A percentile compares a stretch with the other conserved stretches of the same genome.
Evolutionary conservation across 768 basidiomycete species (phyloP).

Genomic region (Kwoniella dendrophila): DNA sequence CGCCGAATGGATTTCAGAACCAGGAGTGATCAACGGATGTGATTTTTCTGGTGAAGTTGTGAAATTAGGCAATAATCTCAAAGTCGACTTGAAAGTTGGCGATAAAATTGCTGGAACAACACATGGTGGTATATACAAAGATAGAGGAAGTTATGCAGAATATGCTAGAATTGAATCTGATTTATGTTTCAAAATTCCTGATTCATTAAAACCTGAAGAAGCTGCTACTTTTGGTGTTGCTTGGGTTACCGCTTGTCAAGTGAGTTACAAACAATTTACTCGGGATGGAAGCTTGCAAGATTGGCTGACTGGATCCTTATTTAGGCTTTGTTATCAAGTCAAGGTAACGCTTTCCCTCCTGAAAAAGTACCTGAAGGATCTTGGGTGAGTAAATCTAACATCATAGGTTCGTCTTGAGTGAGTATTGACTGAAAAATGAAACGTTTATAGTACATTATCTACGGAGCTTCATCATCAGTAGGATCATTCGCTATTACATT

Average conservation of each 20-base stretch:
- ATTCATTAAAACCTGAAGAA: conserved; percentile 25
- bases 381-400: conserved; percentile 8
- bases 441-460: conserved; percentile 41
- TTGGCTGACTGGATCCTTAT: background rate
- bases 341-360: conserved; percentile 13
- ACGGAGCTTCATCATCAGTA: conserved; percentile 54
- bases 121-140: conserved; percentile 42
- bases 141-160: conserved; percentile 45
- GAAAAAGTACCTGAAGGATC: conserved; percentile 10
- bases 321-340: background rate
- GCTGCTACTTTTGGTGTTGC: conserved; percentile 42
- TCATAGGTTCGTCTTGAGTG: background rate
- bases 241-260: conserved; percentile 45
- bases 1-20: conserved; percentile 20
- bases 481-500: conserved; percentile 52
- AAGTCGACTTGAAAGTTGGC: conserved; percentile 31
- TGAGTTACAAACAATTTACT: too few species aligned
- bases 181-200: conserved; percentile 44
- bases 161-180: conserved; percentile 38
- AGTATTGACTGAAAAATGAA: background rate
- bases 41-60: conserved; percentile 49
- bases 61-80: conserved; percentile 26
- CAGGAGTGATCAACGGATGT: conserved; percentile 40
- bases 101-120: conserved; percentile 42
- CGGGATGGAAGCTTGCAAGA: background rate